Evolutionary conservation across 2,329 filamentous ascomycete genomes (phyloP).

Genomic region (Ophiocordyceps camponoti-rufipedis): DNA sequence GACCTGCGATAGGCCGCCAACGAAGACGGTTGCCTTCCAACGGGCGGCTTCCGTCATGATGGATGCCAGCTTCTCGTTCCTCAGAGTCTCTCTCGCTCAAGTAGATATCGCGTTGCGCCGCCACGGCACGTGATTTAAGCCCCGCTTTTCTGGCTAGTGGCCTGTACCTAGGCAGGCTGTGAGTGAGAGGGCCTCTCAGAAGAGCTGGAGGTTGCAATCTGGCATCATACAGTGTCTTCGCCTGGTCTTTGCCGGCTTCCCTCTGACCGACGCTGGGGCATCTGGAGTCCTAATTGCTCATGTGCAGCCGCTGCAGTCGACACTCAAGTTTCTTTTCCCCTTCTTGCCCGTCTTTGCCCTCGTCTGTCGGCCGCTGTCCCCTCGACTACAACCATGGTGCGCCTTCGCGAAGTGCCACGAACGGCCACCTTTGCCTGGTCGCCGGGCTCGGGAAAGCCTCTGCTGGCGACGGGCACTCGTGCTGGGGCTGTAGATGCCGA

Average conservation of each 20-base stretch:
- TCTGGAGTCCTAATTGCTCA: constrained; percentile 6
- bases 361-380: neutral
- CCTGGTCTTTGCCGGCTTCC: constrained; percentile 2
- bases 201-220: constrained; percentile 20
- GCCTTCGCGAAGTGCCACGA: constrained; percentile 86
- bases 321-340: constrained; percentile 1
- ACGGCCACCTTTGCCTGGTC: constrained; percentile 98
- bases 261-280: constrained; percentile 12
- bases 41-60: constrained; percentile 66
- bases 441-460: constrained; percentile 56
- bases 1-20: constrained; percentile 68
- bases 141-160: neutral
- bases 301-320: constrained; percentile 6
- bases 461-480: constrained; percentile 83
- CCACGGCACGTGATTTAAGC: neutral
- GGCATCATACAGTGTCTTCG: constrained; percentile 17
- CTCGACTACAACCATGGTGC: constrained; percentile 55
- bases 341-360: constrained; percentile 2
- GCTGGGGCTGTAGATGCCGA: constrained; percentile 91
- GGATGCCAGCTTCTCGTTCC: neutral
- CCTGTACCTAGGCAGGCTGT: neutral
- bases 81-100: no score
- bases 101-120: neutral
- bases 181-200: neutral
- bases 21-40: constrained; percentile 81